Evolutionary conservation across 2,329 filamentous ascomycete species (phyloP), one percentile per base, ranked within the genome.

Genomic region (Westerdykella aurantiaca): DNA sequence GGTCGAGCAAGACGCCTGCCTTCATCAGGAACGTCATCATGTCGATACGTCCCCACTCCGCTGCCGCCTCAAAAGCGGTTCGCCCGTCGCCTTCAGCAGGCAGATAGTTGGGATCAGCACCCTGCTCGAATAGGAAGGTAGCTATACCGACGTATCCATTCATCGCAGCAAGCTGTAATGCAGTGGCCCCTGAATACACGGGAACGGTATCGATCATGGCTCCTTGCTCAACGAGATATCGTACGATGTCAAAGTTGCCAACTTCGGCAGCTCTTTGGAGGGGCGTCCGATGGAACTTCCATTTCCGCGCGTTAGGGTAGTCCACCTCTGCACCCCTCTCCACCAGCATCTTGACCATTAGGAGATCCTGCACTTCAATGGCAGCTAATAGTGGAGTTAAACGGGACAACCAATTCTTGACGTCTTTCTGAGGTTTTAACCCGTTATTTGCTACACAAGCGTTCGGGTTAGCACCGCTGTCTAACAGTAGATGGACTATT

Each of bases 31-130:
- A 41, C 10, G 44, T 37, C 29, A 55, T 16, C 41, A 47, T 53
- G 13, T 51, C 48, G 12, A 53, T 44, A 9, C 44, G 42, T n/a
- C 50, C 50, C 12, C 46, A 16, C 18, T 46, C 50, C 31, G 50
- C 44, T 6, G 50, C 50, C 12, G 33, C 29, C 38, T 53, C 50
- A 13, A 53, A 48, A 13, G 50, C 50, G 3, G 48, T 53, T 31
- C 34, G 38, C 0, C 48, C 50, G 2, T 33, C 2, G 2, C 48
- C 43, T 29, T 17, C 33, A 16, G 41, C 40, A 3, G 43, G 16
- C 10, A 23, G 14, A 5, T 35, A 42, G 29, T 51, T 45, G 1
- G 39, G n/a, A 11, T 48, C 34, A 2, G 46, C 48, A 1, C 44
- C 43, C n/a, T 34, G n/a, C 14, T 48, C 41, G 12, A 46, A 37